A percentile compares a stretch with the other conserved stretches of the same genome.
Evolutionary conservation across 352 stramenopile species (phyloP).

Genomic region (Globisporangium spiculum): DNA sequence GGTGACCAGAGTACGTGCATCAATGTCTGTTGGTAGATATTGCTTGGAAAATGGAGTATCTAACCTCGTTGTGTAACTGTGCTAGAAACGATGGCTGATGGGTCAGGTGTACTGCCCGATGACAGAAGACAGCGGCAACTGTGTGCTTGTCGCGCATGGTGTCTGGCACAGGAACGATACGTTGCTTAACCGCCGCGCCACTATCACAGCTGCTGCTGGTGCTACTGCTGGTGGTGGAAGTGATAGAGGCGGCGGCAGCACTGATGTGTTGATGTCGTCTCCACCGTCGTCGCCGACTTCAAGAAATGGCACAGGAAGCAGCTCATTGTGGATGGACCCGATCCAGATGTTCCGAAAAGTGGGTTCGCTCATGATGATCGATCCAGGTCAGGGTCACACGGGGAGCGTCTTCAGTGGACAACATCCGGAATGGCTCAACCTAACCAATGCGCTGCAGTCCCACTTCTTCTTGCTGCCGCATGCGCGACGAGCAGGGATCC

Average conservation of each 20-base stretch:
- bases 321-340: slow-evolving; percentile 34
- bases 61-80: not conserved
- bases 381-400: slow-evolving; percentile 72
- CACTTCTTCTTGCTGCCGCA: slow-evolving; percentile 78
- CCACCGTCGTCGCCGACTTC: slow-evolving; percentile 16
- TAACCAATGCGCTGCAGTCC: slow-evolving; percentile 44
- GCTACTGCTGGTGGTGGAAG: not conserved
- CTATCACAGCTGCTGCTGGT: not conserved
- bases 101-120: slow-evolving; percentile 73
- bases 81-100: slow-evolving; percentile 64
- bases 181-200: not conserved
- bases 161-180: slow-evolving; percentile 66
- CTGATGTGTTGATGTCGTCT: slow-evolving; percentile 20
- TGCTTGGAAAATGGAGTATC: no score
- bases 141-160: slow-evolving; percentile 60
- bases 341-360: slow-evolving; percentile 79
- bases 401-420: slow-evolving; percentile 71
- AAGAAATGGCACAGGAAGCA: slow-evolving; percentile 24
- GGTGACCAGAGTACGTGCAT: slow-evolving; percentile 43
- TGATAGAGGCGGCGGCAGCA: not conserved
- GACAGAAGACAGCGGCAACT: slow-evolving; percentile 54
- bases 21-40: no score
- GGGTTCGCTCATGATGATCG: slow-evolving; percentile 66
- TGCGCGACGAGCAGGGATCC: slow-evolving; percentile 56
- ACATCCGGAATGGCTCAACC: slow-evolving; percentile 66